Evolutionary conservation across 257 asterid genomes (phyloP), one percentile per base, ranked within the genome.

Genomic region (Nicotiana tabacum): DNA sequence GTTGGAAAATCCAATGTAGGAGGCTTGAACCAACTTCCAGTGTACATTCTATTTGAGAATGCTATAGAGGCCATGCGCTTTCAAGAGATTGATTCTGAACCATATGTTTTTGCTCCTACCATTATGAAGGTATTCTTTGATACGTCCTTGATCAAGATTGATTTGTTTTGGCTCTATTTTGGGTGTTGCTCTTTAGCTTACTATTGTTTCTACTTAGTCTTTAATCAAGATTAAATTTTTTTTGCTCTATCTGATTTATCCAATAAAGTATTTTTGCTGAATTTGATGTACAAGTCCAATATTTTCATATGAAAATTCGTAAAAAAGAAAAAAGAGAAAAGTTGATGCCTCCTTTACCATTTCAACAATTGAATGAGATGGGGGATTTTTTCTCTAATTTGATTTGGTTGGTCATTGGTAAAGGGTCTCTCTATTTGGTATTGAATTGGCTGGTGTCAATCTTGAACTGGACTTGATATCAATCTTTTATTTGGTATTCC

Each of bases 21-120:
- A 83, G 87, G 93, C 90, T 89, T 92, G 56, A 92, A 87, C 86
- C 97, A 94, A 85, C 94, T 96, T 83, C 99, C 98, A 13, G 82
- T 84, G 0, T 92, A 93, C 81, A 85, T 91, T 83, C 80, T 94
- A 86, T 96, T 90, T 87, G 94, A 89, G 64, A 93, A 93, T 85
- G 98, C 95, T 81, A 85, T 77, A 68, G 93, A 77, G 81, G 86
- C 88, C 82, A 85, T 92, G 66, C 90, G 94, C 83, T 87, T 89
- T 46, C 96, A 98, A 12, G 91, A 90, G 83, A 69, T 72, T 64
- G 93, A 96, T 80, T 88, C 87, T 64, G 93, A 89, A 86, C 87
- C 92, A 74, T 88, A 85, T 21, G 2, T 88, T 83, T 94, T 92
- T 48, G 85, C 87, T 80, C 37, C 37, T 33, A 4, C 4, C 37